These are phyloP conservation scores for Apocynum venetum DNA, from an alignment of 257 asterid species.

Conservation along the genomic window DNA sequence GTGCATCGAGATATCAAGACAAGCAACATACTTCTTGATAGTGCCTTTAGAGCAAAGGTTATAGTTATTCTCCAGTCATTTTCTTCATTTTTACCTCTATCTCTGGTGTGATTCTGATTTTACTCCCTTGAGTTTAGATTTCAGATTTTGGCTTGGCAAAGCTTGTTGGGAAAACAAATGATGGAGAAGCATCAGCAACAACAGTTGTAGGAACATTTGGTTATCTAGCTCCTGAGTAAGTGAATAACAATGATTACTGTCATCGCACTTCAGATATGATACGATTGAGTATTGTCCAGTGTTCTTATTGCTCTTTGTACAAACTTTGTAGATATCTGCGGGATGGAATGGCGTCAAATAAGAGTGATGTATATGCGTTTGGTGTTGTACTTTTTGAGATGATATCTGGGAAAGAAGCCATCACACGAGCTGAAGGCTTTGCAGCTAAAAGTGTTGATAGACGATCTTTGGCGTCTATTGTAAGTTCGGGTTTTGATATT, in stretches of 20 bases:
- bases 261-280: neutral
- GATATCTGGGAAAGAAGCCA: conserved; percentile 88
- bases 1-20: conserved; percentile 96
- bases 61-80: conserved; percentile 7
- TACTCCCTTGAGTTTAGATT: conserved; percentile 41
- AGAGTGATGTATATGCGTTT: conserved; percentile 94
- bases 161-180: conserved; percentile 68
- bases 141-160: conserved; percentile 96
- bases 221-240: conserved; percentile 97
- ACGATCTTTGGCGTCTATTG: conserved; percentile 83
- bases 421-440: conserved; percentile 36
- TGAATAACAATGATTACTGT: neutral
- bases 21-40: conserved; percentile 85
- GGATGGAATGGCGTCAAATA: conserved; percentile 79
- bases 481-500: conserved; percentile 36
- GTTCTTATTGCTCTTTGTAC: conserved; percentile 23
- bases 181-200: conserved; percentile 84
- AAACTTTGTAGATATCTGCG: conserved; percentile 62
- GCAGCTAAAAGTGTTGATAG: conserved; percentile 62
- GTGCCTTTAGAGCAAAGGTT: conserved; percentile 89
- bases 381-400: conserved; percentile 88
- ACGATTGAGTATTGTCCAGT: neutral
- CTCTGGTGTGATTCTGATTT: conserved; percentile 22
- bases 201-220: conserved; percentile 96
- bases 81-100: conserved; percentile 3